Evolutionary conservation across 768 basidiomycete genomes (phyloP), one percentile per base, ranked within the genome.

Genomic region (Rhodotorula toruloides): DNA sequence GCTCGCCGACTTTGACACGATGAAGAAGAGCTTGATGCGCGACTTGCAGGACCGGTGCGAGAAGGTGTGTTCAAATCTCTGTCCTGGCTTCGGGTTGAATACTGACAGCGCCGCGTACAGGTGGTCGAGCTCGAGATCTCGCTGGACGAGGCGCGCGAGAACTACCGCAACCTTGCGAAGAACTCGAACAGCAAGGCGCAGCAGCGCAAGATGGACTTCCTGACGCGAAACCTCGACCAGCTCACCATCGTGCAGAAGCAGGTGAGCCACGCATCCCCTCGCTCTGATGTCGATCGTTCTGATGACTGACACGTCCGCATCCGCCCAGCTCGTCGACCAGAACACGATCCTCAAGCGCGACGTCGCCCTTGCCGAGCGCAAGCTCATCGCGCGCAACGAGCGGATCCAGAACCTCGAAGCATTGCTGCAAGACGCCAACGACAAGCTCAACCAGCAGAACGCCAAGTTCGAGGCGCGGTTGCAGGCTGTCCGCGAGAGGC

Each of bases 41-140:
- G 96, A 99, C 81, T 80, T 99, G 73, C 94, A 97, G 81, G 97
- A 99, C 78, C 92, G 96, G 36, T 99, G 96, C 77, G 96, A 99
- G 82, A 98, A 98, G 87, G 93, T 90, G 58, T 68, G n/a, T n/a
- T n/a, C n/a, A n/a, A n/a, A n/a, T n/a, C n/a, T n/a, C n/a, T n/a
- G n/a, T n/a, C n/a, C n/a, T n/a, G n/a, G 79, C 72, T 7, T 31
- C 46, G 22, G 12, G 32, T 31, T 17, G 31, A 25, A 8, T 21
- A 27, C 43, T 58, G 34, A 32, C n/a, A 22, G 8, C 29, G 17
- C 31, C 16, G 7, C 5, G 44, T 11, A 68, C 63, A 96, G 93
- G 96, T 99, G 47, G 94, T 99, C 58, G 96, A 98, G 79, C 86
- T 99, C 36, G 96, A 99, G 79, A 98, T 99, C 71, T 93, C 97